Base-by-base conservation (phyloP, 148 eudicot genomes). In the Suaeda aralocaspica region DNA sequence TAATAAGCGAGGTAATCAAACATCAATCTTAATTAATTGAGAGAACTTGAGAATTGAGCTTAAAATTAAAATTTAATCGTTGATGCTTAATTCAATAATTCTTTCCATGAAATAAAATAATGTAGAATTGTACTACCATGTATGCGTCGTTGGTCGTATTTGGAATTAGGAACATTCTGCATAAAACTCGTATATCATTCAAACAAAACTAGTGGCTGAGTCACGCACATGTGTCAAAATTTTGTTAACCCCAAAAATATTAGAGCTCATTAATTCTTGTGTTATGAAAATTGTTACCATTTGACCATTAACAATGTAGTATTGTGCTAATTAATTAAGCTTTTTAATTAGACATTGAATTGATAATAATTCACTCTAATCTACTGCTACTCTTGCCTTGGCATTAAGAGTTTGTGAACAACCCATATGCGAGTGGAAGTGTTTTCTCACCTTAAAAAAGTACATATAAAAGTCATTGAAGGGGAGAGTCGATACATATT, bases 131-230 rank as follows among this genome's bases (percentile, higher is more conserved):
- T 62, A 62, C 66, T 34, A 36, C 39, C 68, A 49, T 21, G 31
- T 44, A 63, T 63, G 67, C 21, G 52, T 39, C 62, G 41, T 51
- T 72, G 68, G 62, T 28, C 51, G 68, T 64, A 63, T 39, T 72
- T 63, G 62, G 75, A 63, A 72, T 72, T 36, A 63, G 41, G 68
- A 72, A 72, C 75, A 72, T 72, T 72, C 75, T 64, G 75, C 62
- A 51, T 39, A 19, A 26, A 51, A 44, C 39, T 28, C 5, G 6
- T 59, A 70, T 59, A 29, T 56, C 34, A 59, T 31, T 59, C 25
- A 24, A 59, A 0, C 29, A 11, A 70, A 44, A 44, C 45, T 59
- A 60, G 15, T n/a, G 21, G 61, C 72, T 56, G 48, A 41, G 60
- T 69, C 63, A 62, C 29, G 18, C 66, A 62, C 66, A 62, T 30